Percentiles rank a stretch among this genome's conserved stretches.
Conservation (phyloP, 106 monocot genomes). For the Gastrodia elata region DNA sequence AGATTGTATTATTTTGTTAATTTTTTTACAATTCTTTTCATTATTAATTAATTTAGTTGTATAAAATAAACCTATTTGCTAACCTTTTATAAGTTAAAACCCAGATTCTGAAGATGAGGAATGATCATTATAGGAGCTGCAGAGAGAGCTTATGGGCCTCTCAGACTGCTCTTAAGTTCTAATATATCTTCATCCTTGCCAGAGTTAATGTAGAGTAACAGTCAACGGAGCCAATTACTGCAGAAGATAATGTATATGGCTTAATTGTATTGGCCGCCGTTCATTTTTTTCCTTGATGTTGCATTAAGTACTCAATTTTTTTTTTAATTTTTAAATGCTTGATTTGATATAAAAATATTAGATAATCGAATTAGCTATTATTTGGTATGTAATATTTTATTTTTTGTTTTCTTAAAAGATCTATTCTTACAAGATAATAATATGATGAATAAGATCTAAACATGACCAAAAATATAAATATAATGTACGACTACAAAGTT, state of each 20-base stretch:
- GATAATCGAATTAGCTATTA: too few relatives aligned
- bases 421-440: too few relatives aligned
- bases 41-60: too few relatives aligned
- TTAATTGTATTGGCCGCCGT: too few relatives aligned
- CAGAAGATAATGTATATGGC: not conserved
- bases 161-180: not conserved
- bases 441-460: too few relatives aligned
- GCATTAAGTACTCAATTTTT: too few relatives aligned
- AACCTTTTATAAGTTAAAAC: not conserved
- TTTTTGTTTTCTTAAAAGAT: too few relatives aligned
- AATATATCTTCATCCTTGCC: not conserved
- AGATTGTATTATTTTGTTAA: not conserved
- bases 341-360: too few relatives aligned
- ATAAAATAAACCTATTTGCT: not conserved
- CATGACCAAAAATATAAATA: too few relatives aligned
- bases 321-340: too few relatives aligned
- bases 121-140: not conserved
- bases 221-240: not conserved
- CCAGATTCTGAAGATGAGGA: not conserved
- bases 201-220: not conserved
- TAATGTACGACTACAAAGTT: too few relatives aligned
- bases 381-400: too few relatives aligned
- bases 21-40: not conserved
- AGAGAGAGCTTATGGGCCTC: not conserved
- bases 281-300: not conserved